These are phyloP conservation scores for Phytophthora melonis DNA, from an alignment of 352 stramenopile species.

Conservation along the genomic window DNA sequence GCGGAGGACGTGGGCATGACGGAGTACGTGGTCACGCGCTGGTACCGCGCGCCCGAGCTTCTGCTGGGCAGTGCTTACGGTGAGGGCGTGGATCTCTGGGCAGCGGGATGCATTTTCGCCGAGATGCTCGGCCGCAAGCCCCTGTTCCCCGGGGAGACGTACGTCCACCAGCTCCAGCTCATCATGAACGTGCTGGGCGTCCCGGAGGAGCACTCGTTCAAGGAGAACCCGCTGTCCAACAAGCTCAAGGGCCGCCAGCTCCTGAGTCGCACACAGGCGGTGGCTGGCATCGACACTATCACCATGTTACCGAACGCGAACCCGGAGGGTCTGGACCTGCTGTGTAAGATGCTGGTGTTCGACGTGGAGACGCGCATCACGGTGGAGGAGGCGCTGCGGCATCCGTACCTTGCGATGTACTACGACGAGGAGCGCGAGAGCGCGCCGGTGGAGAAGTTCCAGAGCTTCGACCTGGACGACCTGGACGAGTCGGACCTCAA, in stretches of 20 bases:
- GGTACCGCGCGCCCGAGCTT: constrained; percentile 90
- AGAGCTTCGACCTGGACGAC: constrained; percentile 89
- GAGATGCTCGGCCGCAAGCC: constrained; percentile 90
- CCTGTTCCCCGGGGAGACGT: constrained; percentile 87
- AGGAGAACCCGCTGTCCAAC: constrained; percentile 89
- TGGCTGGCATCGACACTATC: constrained; percentile 81
- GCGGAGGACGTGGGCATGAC: constrained; percentile 92
- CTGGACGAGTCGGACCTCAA: constrained; percentile 87
- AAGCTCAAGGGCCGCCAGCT: constrained; percentile 89
- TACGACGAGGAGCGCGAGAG: constrained; percentile 84
- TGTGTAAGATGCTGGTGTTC: constrained; percentile 92
- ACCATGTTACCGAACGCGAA: constrained; percentile 90
- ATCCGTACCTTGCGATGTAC: constrained; percentile 96
- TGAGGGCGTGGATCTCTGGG: constrained; percentile 88
- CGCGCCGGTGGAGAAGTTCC: constrained; percentile 74
- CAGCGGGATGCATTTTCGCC: constrained; percentile 88
- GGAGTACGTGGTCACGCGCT: constrained; percentile 91
- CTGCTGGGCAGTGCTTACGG: constrained; percentile 87
- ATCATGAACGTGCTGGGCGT: constrained; percentile 92
- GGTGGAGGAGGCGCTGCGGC: constrained; percentile 95
- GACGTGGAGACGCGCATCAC: constrained; percentile 97
- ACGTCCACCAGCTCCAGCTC: constrained; percentile 89
- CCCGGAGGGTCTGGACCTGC: constrained; percentile 79
- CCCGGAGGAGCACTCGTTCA: constrained; percentile 89
- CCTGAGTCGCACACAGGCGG: constrained; percentile 82